Evolutionary conservation across 495 filamentous ascomycete species (phyloP).

Genomic region (Lepraria neglecta): DNA sequence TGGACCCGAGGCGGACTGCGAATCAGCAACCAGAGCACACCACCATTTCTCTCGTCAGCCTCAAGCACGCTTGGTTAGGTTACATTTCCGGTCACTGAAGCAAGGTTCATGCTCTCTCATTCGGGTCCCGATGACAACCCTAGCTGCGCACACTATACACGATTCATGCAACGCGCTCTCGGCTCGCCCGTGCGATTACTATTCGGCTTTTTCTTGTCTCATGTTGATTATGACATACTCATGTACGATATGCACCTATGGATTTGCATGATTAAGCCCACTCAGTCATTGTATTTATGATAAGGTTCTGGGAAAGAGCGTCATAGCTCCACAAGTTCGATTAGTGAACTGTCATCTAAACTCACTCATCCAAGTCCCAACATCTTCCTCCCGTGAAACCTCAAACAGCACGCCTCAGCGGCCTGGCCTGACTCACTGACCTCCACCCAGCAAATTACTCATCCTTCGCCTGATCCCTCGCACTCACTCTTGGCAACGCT

Average conservation of each 20-base stretch:
- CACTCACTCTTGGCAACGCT: not conserved
- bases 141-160: not conserved
- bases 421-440: not conserved
- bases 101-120: slow-evolving; percentile 1
- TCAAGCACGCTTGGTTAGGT: slow-evolving; percentile 2
- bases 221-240: not conserved
- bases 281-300: not conserved
- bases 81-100: not conserved
- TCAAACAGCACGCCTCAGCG: not conserved
- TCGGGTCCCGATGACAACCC: not conserved
- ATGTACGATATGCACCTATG: slow-evolving; percentile 5
- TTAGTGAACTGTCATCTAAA: not conserved
- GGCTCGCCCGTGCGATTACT: not conserved
- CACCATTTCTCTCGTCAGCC: slow-evolving; percentile 2
- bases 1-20: slow-evolving; percentile 4
- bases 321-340: not conserved
- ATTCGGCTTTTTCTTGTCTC: slow-evolving; percentile 6
- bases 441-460: not conserved
- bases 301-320: not conserved
- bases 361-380: not conserved
- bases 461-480: not conserved
- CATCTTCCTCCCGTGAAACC: not conserved
- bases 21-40: slow-evolving; percentile 9
- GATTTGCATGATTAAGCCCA: not conserved
- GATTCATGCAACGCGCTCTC: not conserved